A percentile compares a stretch with the other conserved stretches of the same genome.
These are phyloP conservation scores for Sugiyamaella pinicola DNA, from an alignment of 1,139 yeast species.

Conservation along the genomic window DNA sequence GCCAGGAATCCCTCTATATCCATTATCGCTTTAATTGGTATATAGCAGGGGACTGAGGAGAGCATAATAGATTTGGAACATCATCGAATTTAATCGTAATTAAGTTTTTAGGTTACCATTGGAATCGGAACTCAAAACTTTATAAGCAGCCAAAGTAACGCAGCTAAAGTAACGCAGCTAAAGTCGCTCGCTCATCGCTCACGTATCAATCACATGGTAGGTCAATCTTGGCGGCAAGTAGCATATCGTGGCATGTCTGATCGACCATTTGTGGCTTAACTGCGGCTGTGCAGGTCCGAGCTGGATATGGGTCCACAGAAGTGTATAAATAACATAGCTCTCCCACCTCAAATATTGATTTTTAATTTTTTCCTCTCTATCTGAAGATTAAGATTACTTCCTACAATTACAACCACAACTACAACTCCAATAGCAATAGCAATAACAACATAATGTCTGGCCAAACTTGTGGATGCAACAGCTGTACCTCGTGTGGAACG, in stretches of 20 bases:
- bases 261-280: not conserved
- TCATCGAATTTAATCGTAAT: too few relatives aligned
- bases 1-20: too few relatives aligned
- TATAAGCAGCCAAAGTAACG: not conserved
- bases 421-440: not conserved
- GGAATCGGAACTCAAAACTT: too few relatives aligned
- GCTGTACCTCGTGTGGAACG: slow-evolving; percentile 23
- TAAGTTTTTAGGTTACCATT: too few relatives aligned
- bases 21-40: too few relatives aligned
- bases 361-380: too few relatives aligned
- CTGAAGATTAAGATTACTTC: not conserved
- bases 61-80: too few relatives aligned
- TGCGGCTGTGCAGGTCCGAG: not conserved
- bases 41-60: too few relatives aligned
- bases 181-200: too few relatives aligned
- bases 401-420: not conserved
- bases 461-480: slow-evolving; percentile 23
- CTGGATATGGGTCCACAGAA: too few relatives aligned
- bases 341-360: not conserved
- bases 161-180: not conserved
- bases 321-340: not conserved
- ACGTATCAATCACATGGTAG: too few relatives aligned
- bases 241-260: not conserved
- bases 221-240: too few relatives aligned
- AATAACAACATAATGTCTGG: slow-evolving; percentile 8